A percentile compares a stretch with the other conserved stretches of the same genome.
These are phyloP conservation scores for Phytophthora vignae DNA, from an alignment of 352 stramenopile species.

Conservation along the genomic window DNA sequence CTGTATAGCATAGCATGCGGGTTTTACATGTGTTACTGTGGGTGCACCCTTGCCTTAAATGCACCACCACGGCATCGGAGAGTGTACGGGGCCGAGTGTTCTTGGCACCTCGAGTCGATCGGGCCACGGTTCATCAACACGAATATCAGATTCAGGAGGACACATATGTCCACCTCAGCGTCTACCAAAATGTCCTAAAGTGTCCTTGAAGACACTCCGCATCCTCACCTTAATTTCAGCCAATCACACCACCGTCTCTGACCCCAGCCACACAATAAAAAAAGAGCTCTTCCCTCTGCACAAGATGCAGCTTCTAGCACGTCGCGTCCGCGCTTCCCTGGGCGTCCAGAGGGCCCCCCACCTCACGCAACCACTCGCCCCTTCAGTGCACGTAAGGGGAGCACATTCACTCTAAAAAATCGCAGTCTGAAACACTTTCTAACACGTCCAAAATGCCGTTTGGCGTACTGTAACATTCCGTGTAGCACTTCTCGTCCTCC, in stretches of 20 bases:
- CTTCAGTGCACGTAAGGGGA: slow-evolving; percentile 22
- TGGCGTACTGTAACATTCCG: not conserved
- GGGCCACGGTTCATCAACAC: too few relatives aligned
- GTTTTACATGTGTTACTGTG: too few relatives aligned
- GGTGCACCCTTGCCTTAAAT: too few relatives aligned
- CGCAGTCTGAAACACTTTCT: not conserved
- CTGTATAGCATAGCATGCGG: too few relatives aligned
- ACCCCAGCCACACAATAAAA: slow-evolving; percentile 15
- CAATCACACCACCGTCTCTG: slow-evolving; percentile 8
- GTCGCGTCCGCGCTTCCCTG: slow-evolving; percentile 4
- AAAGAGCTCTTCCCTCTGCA: slow-evolving; percentile 1
- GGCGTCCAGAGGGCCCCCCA: slow-evolving; percentile 6
- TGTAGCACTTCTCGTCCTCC: slow-evolving; percentile 36
- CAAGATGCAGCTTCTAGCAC: slow-evolving; percentile 22
- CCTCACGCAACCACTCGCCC: slow-evolving; percentile 1
- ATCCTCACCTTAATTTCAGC: not conserved
- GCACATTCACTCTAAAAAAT: not conserved
- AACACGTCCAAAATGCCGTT: not conserved
- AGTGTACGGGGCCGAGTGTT: too few relatives aligned
- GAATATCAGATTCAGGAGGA: too few relatives aligned
- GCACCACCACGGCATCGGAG: too few relatives aligned
- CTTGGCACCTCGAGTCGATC: too few relatives aligned
- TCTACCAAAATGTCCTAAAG: not conserved
- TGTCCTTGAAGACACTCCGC: not conserved
- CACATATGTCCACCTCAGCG: not conserved